Evolutionary conservation across 1,284 basidiomycete genomes (phyloP).

Genomic region (Naganishia albida): DNA sequence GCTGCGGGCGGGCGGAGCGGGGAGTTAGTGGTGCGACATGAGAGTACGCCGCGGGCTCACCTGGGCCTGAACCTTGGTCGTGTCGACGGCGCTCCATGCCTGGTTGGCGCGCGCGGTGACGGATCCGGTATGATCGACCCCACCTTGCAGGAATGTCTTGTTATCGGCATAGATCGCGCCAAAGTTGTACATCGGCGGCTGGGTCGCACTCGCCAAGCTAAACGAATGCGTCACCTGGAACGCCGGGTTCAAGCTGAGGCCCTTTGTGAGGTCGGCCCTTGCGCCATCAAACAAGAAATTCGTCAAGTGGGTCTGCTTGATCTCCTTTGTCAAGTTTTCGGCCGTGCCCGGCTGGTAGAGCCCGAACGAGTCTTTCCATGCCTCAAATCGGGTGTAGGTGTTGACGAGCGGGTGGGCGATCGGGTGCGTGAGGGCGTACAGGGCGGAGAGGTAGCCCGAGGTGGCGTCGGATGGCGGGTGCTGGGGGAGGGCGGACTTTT

Average conservation of each 20-base stretch:
- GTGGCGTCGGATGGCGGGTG: slow-evolving; percentile 38
- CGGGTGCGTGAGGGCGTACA: slow-evolving; percentile 47
- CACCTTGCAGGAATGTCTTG: slow-evolving; percentile 88
- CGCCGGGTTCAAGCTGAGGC: slow-evolving; percentile 85
- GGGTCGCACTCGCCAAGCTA: slow-evolving; percentile 60
- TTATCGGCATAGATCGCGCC: slow-evolving; percentile 88
- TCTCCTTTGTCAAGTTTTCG: slow-evolving; percentile 87
- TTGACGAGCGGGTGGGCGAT: slow-evolving; percentile 61
- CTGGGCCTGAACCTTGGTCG: slow-evolving; percentile 88
- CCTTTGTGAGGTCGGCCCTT: slow-evolving; percentile 93
- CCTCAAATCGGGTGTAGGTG: slow-evolving; percentile 69
- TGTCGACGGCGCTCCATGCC: slow-evolving; percentile 75
- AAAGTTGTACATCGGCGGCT: slow-evolving; percentile 86
- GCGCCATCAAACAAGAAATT: slow-evolving; percentile 98
- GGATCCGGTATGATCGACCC: slow-evolving; percentile 88
- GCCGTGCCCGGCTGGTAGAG: slow-evolving; percentile 84
- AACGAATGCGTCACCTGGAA: slow-evolving; percentile 99
- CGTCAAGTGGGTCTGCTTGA: slow-evolving; percentile 82
- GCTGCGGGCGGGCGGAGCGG: slow-evolving; percentile 61
- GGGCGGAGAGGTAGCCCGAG: slow-evolving; percentile 46
- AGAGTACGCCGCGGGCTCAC: slow-evolving; percentile 58
- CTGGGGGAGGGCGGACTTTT: slow-evolving; percentile 26
- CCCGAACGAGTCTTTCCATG: slow-evolving; percentile 76
- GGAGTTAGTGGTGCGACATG: background rate
- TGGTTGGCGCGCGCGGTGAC: slow-evolving; percentile 88